A percentile compares a stretch with the other conserved stretches of the same genome.
phyloP scores from a whole-genome alignment of 2,329 filamentous ascomycete genomes.

The Aureobasidium zeae region DNA sequence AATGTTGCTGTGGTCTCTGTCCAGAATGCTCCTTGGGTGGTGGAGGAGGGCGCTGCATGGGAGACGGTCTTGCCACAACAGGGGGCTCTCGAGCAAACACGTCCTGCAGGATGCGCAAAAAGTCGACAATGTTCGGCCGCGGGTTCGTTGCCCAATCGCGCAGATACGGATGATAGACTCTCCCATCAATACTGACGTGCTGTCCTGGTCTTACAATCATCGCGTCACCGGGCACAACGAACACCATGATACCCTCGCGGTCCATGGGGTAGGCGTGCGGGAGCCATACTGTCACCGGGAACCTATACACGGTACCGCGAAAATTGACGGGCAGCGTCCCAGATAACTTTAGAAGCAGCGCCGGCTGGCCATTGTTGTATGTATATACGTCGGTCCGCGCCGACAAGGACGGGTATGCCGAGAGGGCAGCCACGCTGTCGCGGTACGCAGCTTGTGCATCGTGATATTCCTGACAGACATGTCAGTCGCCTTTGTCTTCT shows the following conservation, averaged over 20 bases:
- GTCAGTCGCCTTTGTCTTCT: slow-evolving; percentile 17
- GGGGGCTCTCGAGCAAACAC: slow-evolving; percentile 93
- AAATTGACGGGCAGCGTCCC: slow-evolving; percentile 90
- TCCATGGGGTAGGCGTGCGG: slow-evolving; percentile 83
- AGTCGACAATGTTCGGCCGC: slow-evolving; percentile 78
- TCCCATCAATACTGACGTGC: slow-evolving; percentile 86
- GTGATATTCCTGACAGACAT: slow-evolving; percentile 66
- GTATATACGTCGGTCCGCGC: slow-evolving; percentile 94
- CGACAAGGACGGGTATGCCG: slow-evolving; percentile 67
- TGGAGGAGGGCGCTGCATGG: slow-evolving; percentile 26
- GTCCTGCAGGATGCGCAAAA: slow-evolving; percentile 71
- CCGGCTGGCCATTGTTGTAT: slow-evolving; percentile 78
- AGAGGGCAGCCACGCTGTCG: slow-evolving; percentile 75
- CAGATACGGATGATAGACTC: slow-evolving; percentile 91
- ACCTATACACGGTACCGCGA: slow-evolving; percentile 79
- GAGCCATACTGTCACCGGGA: slow-evolving; percentile 87
- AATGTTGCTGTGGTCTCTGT: slow-evolving; percentile 20
- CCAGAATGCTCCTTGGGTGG: slow-evolving; percentile 29
- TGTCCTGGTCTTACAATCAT: slow-evolving; percentile 90
- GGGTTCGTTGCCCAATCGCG: slow-evolving; percentile 82
- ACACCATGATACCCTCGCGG: slow-evolving; percentile 71
- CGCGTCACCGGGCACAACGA: slow-evolving; percentile 76
- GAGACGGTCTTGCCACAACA: slow-evolving; percentile 60
- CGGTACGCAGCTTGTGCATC: slow-evolving; percentile 89
- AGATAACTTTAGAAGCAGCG: slow-evolving; percentile 73